These are phyloP conservation scores for Debaryomyces hansenii DNA, from an alignment of 805 yeast genomes.

Conservation along the genomic window DNA sequence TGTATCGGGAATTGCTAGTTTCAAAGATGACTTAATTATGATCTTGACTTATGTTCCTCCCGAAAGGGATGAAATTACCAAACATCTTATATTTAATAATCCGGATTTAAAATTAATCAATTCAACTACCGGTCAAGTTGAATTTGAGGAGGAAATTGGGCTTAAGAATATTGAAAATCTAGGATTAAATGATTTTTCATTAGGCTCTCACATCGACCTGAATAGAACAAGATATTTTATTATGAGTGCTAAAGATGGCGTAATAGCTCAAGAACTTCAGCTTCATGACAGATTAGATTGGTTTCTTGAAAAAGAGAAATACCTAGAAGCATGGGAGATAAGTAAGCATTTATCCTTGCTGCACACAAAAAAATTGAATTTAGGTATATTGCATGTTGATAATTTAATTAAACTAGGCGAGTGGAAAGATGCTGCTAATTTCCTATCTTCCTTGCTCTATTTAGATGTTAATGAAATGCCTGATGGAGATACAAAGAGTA, in stretches of 20 bases:
- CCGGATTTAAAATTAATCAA: constrained; percentile 80
- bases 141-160: constrained; percentile 76
- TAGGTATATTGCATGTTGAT: constrained; percentile 61
- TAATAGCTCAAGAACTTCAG: constrained; percentile 70
- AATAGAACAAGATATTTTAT: constrained; percentile 54
- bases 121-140: constrained; percentile 64
- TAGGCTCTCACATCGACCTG: constrained; percentile 52
- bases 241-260: constrained; percentile 79
- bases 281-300: constrained; percentile 71
- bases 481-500: constrained; percentile 31
- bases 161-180: constrained; percentile 55
- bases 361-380: constrained; percentile 49
- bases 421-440: constrained; percentile 59
- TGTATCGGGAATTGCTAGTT: constrained; percentile 77
- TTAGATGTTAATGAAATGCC: constrained; percentile 21
- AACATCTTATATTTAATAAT: constrained; percentile 33
- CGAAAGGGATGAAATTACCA: constrained; percentile 15
- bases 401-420: constrained; percentile 38
- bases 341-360: constrained; percentile 54
- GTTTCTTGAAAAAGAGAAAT: constrained; percentile 58
- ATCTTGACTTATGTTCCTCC: constrained; percentile 54
- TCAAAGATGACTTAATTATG: constrained; percentile 68
- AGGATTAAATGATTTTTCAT: constrained; percentile 78
- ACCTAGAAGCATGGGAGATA: constrained; percentile 75
- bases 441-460: constrained; percentile 33